Base-by-base conservation (phyloP, 2,329 filamentous ascomycete species). In the Alternaria angustiovoidea region DNA sequence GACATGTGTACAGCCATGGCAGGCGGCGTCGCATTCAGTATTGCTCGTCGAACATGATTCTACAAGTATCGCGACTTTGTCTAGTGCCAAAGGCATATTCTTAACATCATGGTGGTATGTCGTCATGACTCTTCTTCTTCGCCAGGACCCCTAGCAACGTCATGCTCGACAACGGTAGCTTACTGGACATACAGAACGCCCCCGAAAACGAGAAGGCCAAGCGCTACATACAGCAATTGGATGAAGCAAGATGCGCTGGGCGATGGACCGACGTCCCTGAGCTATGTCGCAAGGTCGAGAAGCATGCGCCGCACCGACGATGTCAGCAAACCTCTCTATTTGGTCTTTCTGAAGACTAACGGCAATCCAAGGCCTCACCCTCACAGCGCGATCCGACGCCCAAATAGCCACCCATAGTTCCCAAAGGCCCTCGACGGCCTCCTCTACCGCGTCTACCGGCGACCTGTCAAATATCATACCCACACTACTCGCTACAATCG, bases 231-330 rank as follows among this genome's bases (percentile, higher is more conserved):
- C 85, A 87, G 76, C 88, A 89, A 79, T 87, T 99, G 74, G 92
- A 98, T 78, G 86, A 89, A 69, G 93, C 93, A 67, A 91, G 95
- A 74, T 96, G 93, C 79, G 89, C 94, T 73, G 93, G 91, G 53
- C 89, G 89, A 78, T 99, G 95, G 95, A 85, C 88, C 68, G 88
- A 91, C 30, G 86, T 98, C 30, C 92, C 92, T 26, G 94, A 98
- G 81, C 86, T 96, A 65, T 89, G 95, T 72, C 89, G 94, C 77
- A 99, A 99, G 81, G 87, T 98, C 73, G 91, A 91, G 74, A 98
- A 99, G 80, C 94, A 99, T 85, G 92, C 93, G 70, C 90, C 93
- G 41, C 87, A 91, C 62, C 88, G 92, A 78, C 87, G 87, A 80
- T 97, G 94, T 97, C 89, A 71, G 87, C 76, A 63, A 51, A 36